Evolutionary conservation across 1,139 yeast genomes (phyloP).

Genomic region (Taphrina confusa): DNA sequence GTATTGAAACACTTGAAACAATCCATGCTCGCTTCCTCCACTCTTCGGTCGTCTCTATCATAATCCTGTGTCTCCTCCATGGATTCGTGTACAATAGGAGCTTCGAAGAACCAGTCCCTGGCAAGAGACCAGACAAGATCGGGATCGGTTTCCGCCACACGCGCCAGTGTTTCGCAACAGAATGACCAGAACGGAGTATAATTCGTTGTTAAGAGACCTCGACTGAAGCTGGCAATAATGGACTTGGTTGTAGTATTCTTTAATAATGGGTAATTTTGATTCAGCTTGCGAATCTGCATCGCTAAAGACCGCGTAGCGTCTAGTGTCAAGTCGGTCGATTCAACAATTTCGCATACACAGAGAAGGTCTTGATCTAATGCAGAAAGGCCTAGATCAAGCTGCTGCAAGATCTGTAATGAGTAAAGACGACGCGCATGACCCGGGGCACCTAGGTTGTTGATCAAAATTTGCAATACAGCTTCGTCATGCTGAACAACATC

Average conservation of each 20-base stretch:
- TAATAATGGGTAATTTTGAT: conserved; percentile 51
- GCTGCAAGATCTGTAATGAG: conserved; percentile 26
- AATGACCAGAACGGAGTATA: conserved; percentile 62
- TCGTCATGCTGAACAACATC: neutral
- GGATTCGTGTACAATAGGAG: conserved; percentile 6
- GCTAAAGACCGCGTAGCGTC: conserved; percentile 75
- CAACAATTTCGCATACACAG: conserved; percentile 58
- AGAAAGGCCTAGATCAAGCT: neutral
- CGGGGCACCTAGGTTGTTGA: conserved; percentile 16
- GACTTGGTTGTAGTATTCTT: conserved; percentile 45
- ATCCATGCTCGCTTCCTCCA: conserved; percentile 16
- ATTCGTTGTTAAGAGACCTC: conserved; percentile 55
- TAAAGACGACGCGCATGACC: conserved; percentile 30
- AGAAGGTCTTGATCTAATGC: conserved; percentile 42
- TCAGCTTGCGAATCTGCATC: conserved; percentile 66
- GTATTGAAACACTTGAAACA: conserved; percentile 29
- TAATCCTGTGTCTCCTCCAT: conserved; percentile 26
- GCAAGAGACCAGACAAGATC: conserved; percentile 60
- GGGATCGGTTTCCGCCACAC: conserved; percentile 30
- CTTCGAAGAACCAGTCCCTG: conserved; percentile 23
- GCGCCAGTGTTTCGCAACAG: conserved; percentile 37
- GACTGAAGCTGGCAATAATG: conserved; percentile 54
- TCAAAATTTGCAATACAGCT: neutral
- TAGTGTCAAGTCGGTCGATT: conserved; percentile 68
- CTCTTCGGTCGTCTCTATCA: neutral